Evolutionary conservation across 805 yeast genomes (phyloP).

Genomic region (Candida ortonii): DNA sequence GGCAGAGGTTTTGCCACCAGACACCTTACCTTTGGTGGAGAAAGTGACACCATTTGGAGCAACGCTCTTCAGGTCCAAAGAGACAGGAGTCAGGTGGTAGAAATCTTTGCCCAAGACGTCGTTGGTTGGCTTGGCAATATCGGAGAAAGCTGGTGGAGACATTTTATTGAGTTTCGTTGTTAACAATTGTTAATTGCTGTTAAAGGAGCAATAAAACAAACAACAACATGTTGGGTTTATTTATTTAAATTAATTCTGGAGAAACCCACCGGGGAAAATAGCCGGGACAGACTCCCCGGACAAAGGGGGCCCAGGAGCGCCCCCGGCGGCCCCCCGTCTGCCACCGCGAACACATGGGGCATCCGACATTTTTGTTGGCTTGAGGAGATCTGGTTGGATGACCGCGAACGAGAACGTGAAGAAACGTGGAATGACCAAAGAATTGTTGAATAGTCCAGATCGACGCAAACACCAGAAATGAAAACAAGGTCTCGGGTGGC

Average conservation of each 20-base stretch:
- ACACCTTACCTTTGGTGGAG: conserved; percentile 87
- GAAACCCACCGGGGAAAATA: too few species aligned
- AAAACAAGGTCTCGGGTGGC: too few species aligned
- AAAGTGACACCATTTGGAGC: conserved; percentile 97
- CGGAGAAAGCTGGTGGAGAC: conserved; percentile 90
- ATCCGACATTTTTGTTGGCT: too few species aligned
- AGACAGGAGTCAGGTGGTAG: conserved; percentile 85
- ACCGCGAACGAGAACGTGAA: too few species aligned
- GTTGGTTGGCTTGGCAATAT: conserved; percentile 89
- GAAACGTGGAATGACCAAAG: too few species aligned
- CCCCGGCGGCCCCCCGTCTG: too few species aligned
- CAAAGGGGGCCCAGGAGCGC: too few species aligned
- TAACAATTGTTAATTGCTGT: background rate
- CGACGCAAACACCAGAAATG: too few species aligned
- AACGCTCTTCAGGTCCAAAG: conserved; percentile 83
- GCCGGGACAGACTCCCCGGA: too few species aligned
- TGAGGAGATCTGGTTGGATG: too few species aligned
- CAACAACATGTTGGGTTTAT: background rate
- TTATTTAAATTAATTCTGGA: conserved; percentile 2
- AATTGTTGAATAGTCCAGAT: too few species aligned
- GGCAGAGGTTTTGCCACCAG: conserved; percentile 80
- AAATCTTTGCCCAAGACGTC: conserved; percentile 88
- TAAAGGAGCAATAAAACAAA: background rate
- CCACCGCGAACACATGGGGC: too few species aligned
- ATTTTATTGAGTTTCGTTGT: conserved; percentile 32